These are phyloP conservation scores for Bifiguratus adelaidae DNA, from an alignment of 192 early-diverging fungal species.

Conservation along the genomic window DNA sequence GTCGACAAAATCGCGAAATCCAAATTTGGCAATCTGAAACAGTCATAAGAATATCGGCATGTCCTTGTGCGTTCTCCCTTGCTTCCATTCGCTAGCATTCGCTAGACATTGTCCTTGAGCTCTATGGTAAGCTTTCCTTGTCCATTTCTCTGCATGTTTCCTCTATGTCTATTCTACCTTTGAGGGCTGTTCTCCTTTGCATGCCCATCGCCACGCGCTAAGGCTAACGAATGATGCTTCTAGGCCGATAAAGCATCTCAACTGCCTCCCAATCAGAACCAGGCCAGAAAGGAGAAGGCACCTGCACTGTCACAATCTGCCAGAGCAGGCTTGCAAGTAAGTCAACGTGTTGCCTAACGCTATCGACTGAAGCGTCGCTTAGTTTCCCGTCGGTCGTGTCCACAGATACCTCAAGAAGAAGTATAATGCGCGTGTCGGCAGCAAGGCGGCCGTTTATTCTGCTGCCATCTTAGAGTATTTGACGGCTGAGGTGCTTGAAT, in stretches of 20 bases:
- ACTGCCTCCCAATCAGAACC: not conserved
- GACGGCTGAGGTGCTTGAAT: constrained; percentile 86
- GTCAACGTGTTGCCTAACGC: not conserved
- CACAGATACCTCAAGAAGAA: constrained; percentile 84
- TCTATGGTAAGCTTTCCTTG: no score
- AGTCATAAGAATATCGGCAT: no score
- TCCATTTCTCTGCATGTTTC: no score
- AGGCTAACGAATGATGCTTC: no score
- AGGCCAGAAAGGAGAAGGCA: constrained; percentile 24
- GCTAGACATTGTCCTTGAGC: no score
- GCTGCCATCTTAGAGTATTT: constrained; percentile 91
- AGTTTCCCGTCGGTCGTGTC: constrained; percentile 93
- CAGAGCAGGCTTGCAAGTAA: constrained; percentile 51
- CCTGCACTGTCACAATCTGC: constrained; percentile 46
- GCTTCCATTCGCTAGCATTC: no score
- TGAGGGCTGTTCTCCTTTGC: no score
- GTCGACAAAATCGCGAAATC: no score
- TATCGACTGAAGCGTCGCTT: constrained; percentile 1
- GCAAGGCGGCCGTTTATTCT: constrained; percentile 85
- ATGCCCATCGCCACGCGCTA: no score
- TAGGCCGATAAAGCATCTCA: constrained; percentile 15
- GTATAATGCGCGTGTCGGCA: constrained; percentile 76
- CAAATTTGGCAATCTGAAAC: no score
- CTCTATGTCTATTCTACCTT: no score
- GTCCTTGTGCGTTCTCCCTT: no score